phyloP scores from a whole-genome alignment of 192 early-diverging fungal genomes.

The Coemansia reversa region DNA sequence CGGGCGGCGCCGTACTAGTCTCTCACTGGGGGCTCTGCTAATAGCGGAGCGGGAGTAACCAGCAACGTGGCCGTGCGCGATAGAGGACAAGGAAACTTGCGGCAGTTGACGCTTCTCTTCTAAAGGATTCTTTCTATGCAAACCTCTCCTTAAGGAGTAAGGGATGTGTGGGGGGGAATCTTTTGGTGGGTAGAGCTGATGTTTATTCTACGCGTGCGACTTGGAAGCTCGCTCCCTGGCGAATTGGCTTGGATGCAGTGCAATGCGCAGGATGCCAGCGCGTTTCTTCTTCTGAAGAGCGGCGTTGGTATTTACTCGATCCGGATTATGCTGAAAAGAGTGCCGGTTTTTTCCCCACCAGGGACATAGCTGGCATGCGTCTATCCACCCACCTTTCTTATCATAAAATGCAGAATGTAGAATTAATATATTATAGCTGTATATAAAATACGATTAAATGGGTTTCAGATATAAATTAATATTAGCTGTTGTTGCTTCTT shows the following conservation, averaged over 20 bases:
- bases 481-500: slow-evolving; percentile 36
- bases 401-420: no score
- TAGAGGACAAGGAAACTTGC: not conserved
- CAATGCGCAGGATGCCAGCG: slow-evolving; percentile 45
- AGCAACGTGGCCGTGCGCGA: slow-evolving; percentile 20
- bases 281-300: not conserved
- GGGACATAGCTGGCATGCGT: no score
- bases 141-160: not conserved
- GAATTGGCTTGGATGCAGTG: slow-evolving; percentile 42
- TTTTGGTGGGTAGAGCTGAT: not conserved
- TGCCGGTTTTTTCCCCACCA: no score
- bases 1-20: slow-evolving; percentile 39
- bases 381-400: no score
- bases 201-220: not conserved
- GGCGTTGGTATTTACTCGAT: slow-evolving; percentile 38
- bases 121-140: no score
- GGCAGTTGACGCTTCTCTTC: slow-evolving; percentile 5
- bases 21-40: slow-evolving; percentile 44
- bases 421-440: no score
- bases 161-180: not conserved
- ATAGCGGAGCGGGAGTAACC: slow-evolving; percentile 50
- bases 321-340: slow-evolving; percentile 41
- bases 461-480: no score
- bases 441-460: no score
- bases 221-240: slow-evolving; percentile 43